Conservation (phyloP, 139 green algal genomes). For the Chlorella sp. region DNA sequence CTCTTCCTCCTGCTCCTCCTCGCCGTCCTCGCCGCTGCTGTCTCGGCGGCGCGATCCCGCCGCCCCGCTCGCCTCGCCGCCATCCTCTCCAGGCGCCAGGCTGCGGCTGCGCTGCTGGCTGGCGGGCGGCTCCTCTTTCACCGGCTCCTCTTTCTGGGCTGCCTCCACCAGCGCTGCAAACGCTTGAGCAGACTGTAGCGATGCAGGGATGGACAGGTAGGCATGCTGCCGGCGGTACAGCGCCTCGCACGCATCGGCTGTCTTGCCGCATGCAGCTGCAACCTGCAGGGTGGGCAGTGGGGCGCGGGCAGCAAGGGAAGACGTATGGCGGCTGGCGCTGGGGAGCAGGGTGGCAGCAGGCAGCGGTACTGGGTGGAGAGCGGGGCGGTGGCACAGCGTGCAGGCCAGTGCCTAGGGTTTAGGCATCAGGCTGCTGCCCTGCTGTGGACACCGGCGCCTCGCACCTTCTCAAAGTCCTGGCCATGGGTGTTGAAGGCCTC, state of each 20-base stretch:
- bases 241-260: constrained; percentile 49
- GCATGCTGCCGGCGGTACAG: constrained; percentile 52
- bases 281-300: not conserved
- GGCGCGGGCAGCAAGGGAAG: not conserved
- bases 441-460: not conserved
- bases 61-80: not conserved
- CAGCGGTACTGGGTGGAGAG: no score
- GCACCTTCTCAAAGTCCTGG: constrained; percentile 38
- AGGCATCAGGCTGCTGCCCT: no score
- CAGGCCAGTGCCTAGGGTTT: no score
- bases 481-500: constrained; percentile 42
- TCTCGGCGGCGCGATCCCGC: not conserved
- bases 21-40: not conserved
- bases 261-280: not conserved
- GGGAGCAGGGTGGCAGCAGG: no score
- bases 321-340: not conserved
- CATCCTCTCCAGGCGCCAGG: not conserved
- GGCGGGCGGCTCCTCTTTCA: not conserved
- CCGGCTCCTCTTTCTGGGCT: not conserved
- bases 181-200: constrained; percentile 41
- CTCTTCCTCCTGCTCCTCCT: not conserved
- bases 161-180: not conserved
- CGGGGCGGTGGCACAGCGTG: no score
- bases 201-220: constrained; percentile 58
- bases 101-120: constrained; percentile 3